Conservation (phyloP, 2,329 filamentous ascomycete genomes). For the Microcera coccophila region DNA sequence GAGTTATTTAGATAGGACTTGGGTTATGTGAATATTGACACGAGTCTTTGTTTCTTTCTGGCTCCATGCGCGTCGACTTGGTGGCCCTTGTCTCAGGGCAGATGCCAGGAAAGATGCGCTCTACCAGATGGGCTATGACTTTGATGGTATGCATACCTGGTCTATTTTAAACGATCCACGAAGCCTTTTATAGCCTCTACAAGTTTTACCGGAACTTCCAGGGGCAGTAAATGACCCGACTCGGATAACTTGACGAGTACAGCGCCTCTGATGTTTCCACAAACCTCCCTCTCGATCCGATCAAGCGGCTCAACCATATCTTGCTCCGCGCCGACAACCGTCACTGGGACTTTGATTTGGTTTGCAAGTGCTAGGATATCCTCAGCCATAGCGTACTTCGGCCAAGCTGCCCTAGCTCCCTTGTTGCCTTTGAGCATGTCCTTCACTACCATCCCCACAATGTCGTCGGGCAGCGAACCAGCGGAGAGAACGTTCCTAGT, state of each 20-base stretch:
- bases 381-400: constrained; percentile 7
- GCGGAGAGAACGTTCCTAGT: constrained; percentile 4
- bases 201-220: neutral
- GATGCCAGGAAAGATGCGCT: no score
- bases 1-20: no score
- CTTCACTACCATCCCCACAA: neutral
- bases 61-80: no score
- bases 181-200: no score
- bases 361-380: constrained; percentile 1
- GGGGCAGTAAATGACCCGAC: neutral
- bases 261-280: neutral
- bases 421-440: constrained; percentile 8
- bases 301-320: constrained; percentile 6
- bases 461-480: neutral
- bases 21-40: no score
- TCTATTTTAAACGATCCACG: no score
- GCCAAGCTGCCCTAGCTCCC: constrained; percentile 5
- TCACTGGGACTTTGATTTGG: neutral
- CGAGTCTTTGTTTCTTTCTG: no score
- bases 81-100: no score
- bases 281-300: neutral
- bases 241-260: neutral
- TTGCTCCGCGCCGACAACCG: constrained; percentile 1
- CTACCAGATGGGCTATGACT: no score
- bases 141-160: no score